Evolutionary conservation across 1,284 basidiomycete genomes (phyloP).

Genomic region (Phlebopus sp.): DNA sequence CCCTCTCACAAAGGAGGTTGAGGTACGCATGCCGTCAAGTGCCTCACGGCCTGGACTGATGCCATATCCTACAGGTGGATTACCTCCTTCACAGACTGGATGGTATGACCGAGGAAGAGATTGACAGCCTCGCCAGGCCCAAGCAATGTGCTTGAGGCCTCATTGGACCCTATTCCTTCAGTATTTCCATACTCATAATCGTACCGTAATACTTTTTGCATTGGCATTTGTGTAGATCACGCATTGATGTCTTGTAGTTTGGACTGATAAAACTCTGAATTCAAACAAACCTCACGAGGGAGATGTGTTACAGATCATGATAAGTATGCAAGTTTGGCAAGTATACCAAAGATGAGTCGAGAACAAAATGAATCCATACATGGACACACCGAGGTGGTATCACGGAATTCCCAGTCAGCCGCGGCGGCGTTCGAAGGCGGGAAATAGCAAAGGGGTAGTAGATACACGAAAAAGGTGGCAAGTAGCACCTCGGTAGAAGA

Average conservation of each 20-base stretch:
- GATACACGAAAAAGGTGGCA: constrained; percentile 12
- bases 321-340: constrained; percentile 16
- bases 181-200: not conserved
- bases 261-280: constrained; percentile 4
- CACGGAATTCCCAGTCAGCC: constrained; percentile 13
- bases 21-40: constrained; percentile 57
- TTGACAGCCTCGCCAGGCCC: constrained; percentile 56
- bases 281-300: constrained; percentile 24
- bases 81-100: constrained; percentile 86
- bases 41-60: constrained; percentile 6
- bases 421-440: constrained; percentile 2
- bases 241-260: not conserved
- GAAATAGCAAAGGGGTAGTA: constrained; percentile 10
- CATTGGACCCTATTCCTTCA: not conserved
- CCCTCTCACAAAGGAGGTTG: constrained; percentile 95
- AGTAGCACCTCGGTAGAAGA: constrained; percentile 19
- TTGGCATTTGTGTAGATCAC: not conserved
- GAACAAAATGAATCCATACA: constrained; percentile 21
- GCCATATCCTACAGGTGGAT: constrained; percentile 63
- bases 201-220: not conserved
- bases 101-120: constrained; percentile 74
- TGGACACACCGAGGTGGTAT: constrained; percentile 15
- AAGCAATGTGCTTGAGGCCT: constrained; percentile 12
- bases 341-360: constrained; percentile 21
- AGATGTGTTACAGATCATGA: constrained; percentile 21